Evolutionary conservation across 1,284 basidiomycete genomes (phyloP), one percentile per base, ranked within the genome.

Genomic region (Ceratobasidium sp.): DNA sequence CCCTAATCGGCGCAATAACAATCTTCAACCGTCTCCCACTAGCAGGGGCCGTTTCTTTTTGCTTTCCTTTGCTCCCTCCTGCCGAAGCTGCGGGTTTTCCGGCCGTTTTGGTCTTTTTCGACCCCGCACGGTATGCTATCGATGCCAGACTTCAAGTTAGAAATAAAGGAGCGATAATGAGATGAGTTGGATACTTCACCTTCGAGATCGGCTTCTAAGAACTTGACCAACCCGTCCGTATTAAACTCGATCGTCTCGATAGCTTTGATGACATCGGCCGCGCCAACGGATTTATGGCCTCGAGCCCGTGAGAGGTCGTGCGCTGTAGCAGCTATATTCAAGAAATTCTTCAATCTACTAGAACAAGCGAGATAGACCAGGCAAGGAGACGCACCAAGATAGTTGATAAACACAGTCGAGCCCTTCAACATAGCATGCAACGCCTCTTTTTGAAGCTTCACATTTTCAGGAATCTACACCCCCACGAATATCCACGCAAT

Each of bases 361-460:
- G 49, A 39, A 58, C n/a, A 9, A 49, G 18, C 42, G 53, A 9
- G 1, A 71, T 23, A 79, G 66, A n/a, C n/a, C n/a, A n/a, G n/a
- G 56, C 80, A 80, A 80, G 44, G 23, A 26, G 1, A 86, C 93
- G 79, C 81, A 95, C 95, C 91, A 3, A 97, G 87, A 82, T 96
- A 97, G 84, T 94, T 96, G 82, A 98, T 96, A 84, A 97, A 97
- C 33, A 97, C 92, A 0, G 95, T 96, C 1, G 95, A 95, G 28
- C 93, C 92, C 83, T 96, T 95, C 26, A 95, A 88, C 4, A 97
- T 88, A 12, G 95, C 94, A 1, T 93, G 85, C 0, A 95, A 91
- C 0, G 93, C 94, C 80, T 97, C 96, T 82, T 96, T 96, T 82
- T 96, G 94, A 79, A 97, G 85, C 83, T 97, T 96, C 4, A 93